Evolutionary conservation across 2,329 filamentous ascomycete genomes (phyloP), one percentile per base, ranked within the genome.

Genomic region (Septoria linicola): DNA sequence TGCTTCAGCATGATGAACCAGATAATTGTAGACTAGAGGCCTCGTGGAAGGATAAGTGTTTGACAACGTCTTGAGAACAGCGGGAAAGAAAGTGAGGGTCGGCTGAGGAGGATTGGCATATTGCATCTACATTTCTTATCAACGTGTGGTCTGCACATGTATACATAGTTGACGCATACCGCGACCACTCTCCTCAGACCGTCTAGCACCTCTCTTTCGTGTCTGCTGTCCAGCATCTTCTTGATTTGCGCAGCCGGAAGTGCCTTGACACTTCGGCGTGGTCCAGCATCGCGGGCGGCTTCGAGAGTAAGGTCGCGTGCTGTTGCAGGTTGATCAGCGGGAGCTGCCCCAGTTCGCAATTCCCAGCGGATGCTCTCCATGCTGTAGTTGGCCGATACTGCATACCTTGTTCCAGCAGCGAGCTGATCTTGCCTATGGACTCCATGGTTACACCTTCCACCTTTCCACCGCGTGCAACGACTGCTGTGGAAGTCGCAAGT

Each of bases 1-100:
- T 58, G 90, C 84, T 70, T 97, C 93, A 69, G 93, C 93, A 79
- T 99, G 91, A 68, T 95, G 89, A 54, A 97, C 86, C 56, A 99
- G 84, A 73, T 96, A 99, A 68, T 96, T 95, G 76, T 99, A 99
- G 57, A 99, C 93, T 49, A 99, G 83, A 72, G 97, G 97, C 74
- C 96, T 95, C 71, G 97, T 91, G 66, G 95, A 90, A 63, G 96
- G 80, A 64, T 90, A 96, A 11, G 91, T 87, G 31, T 89, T 96
- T 21, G 92, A 92, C 53, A 96, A 89, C 63, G 97, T 99, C 76
- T 99, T 99, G 70, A 99, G 89, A 49, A 99, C 88, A 19, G 90
- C 88, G n/a, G 92, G 95, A 77, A 99, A 99, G 78, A 92, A 95
- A 17, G 88, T 85, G 2, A 95, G 79, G 51, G 90, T 96, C 61